Evolutionary conservation across 108 stramenopile species (phyloP).

Genomic region (Stephanodiscus minutulus): DNA sequence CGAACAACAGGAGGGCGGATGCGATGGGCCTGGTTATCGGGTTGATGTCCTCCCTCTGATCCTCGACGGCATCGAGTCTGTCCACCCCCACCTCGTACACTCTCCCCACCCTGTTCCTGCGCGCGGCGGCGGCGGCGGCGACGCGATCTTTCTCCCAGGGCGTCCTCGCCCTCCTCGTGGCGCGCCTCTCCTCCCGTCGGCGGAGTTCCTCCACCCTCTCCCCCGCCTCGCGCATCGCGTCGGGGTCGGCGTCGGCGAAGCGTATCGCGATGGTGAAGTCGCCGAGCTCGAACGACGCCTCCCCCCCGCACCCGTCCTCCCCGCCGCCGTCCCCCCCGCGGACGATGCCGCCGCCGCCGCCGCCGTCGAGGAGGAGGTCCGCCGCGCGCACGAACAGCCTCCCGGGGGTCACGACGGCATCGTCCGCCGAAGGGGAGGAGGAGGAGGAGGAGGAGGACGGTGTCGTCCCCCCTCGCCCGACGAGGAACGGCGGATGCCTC

Average conservation of each 20-base stretch:
- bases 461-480: too few relatives aligned
- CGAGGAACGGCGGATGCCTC: too few relatives aligned
- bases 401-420: too few relatives aligned
- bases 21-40: neutral
- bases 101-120: neutral
- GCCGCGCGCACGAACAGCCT: too few relatives aligned
- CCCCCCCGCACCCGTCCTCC: too few relatives aligned
- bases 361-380: neutral
- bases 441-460: too few relatives aligned
- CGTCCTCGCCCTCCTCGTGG: neutral
- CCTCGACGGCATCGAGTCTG: slow-evolving; percentile 6
- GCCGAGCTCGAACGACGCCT: slow-evolving; percentile 11
- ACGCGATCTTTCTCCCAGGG: neutral
- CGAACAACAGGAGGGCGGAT: neutral
- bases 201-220: slow-evolving; percentile 7
- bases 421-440: too few relatives aligned
- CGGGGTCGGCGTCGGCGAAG: slow-evolving; percentile 11
- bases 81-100: slow-evolving; percentile 24
- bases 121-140: neutral
- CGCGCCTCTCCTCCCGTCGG: neutral
- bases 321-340: too few relatives aligned
- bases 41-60: neutral
- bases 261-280: slow-evolving; percentile 10
- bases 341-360: neutral
- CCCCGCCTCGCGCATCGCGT: slow-evolving; percentile 8